These are phyloP conservation scores for Cyanophora paradoxa DNA, from an alignment of 78 protist species.

Conservation along the genomic window DNA sequence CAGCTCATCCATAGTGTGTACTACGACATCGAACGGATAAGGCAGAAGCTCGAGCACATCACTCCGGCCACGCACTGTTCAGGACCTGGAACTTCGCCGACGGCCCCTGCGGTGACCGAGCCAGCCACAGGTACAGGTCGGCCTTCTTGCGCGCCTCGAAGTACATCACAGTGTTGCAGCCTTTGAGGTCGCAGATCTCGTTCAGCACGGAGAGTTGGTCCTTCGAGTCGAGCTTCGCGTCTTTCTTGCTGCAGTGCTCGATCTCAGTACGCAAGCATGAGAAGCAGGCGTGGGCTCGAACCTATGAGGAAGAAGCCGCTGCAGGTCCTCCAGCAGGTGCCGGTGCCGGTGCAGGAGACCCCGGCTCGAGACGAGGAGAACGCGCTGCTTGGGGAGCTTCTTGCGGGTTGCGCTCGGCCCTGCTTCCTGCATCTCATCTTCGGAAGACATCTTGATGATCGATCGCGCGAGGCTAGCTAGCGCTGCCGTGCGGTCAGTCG, in stretches of 20 bases:
- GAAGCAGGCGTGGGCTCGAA: too few species aligned
- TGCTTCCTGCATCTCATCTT: too few species aligned
- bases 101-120: constrained; percentile 55
- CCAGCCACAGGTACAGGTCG: constrained; percentile 42
- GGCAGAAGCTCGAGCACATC: not conserved
- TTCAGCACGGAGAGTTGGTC: constrained; percentile 47
- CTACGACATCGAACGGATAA: not conserved
- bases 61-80: constrained; percentile 55
- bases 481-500: too few species aligned
- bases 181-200: constrained; percentile 67
- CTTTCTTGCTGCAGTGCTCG: constrained; percentile 34
- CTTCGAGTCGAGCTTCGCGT: constrained; percentile 50
- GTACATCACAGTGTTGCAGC: constrained; percentile 63
- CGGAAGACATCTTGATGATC: too few species aligned
- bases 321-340: constrained; percentile 74
- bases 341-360: constrained; percentile 46
- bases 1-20: constrained; percentile 85
- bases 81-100: constrained; percentile 73
- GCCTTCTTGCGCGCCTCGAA: constrained; percentile 69
- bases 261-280: too few species aligned
- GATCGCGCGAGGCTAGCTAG: too few species aligned
- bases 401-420: too few species aligned
- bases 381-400: constrained; percentile 36
- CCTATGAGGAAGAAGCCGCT: constrained; percentile 84
- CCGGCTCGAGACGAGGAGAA: constrained; percentile 54